A percentile compares a stretch with the other conserved stretches of the same genome.
Evolutionary conservation across 345 rosid genomes (phyloP).

Genomic region (Chamaenerion angustifolium): DNA sequence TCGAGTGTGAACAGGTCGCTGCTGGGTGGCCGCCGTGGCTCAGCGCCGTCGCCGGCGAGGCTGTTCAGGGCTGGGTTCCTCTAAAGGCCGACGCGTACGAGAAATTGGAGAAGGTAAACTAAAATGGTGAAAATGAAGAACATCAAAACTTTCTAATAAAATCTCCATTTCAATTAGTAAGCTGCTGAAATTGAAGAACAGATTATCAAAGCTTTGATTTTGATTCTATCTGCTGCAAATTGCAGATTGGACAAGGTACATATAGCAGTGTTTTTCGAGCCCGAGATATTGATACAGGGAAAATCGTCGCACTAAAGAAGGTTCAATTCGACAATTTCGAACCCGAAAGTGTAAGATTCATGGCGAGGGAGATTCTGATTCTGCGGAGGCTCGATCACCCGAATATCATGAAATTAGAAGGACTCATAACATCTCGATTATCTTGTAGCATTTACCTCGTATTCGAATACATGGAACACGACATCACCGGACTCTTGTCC

Average conservation of each 20-base stretch:
- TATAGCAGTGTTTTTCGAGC: conserved; percentile 95
- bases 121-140: neutral
- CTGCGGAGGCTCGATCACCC: conserved; percentile 88
- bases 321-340: conserved; percentile 91
- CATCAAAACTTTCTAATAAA: too few relatives aligned
- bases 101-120: conserved; percentile 78
- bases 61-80: conserved; percentile 95
- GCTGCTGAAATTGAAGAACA: too few relatives aligned
- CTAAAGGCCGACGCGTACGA: conserved; percentile 67
- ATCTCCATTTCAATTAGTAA: too few relatives aligned
- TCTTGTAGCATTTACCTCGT: conserved; percentile 85
- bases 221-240: neutral
- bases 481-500: conserved; percentile 79
- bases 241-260: conserved; percentile 94
- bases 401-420: conserved; percentile 79
- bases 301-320: conserved; percentile 86
- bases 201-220: too few relatives aligned
- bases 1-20: conserved; percentile 86
- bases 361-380: conserved; percentile 93
- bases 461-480: conserved; percentile 99
- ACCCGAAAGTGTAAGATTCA: conserved; percentile 95
- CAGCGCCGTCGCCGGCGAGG: conserved; percentile 88
- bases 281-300: conserved; percentile 63
- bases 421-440: conserved; percentile 66
- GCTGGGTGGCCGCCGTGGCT: conserved; percentile 99